These are phyloP conservation scores for Collybia sp. DNA, from an alignment of 768 basidiomycete genomes.

Conservation along the genomic window DNA sequence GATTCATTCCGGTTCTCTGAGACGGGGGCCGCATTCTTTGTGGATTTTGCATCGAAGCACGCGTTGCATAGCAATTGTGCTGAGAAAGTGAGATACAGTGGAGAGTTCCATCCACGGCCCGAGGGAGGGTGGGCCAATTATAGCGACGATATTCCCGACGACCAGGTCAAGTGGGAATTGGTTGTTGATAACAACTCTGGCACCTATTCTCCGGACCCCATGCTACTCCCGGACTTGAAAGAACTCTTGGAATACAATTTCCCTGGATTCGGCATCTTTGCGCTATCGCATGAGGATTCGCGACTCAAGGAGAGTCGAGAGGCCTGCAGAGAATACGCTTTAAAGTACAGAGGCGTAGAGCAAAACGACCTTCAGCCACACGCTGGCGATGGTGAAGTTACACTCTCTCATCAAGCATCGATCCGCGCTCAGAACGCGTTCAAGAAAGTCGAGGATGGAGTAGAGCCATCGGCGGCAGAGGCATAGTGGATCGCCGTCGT, in stretches of 20 bases:
- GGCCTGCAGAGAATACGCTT: constrained; percentile 63
- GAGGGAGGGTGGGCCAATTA: constrained; percentile 65
- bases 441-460: constrained; percentile 2
- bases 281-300: constrained; percentile 52
- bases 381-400: constrained; percentile 47
- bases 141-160: constrained; percentile 47
- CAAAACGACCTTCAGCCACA: constrained; percentile 64
- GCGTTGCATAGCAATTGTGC: constrained; percentile 78
- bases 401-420: constrained; percentile 31
- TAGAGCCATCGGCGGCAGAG: neutral
- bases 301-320: constrained; percentile 54
- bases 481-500: neutral
- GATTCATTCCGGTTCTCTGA: constrained; percentile 80
- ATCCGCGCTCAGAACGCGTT: constrained; percentile 7
- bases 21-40: constrained; percentile 83
- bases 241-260: constrained; percentile 72
- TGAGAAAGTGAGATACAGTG: constrained; percentile 62
- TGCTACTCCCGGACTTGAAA: constrained; percentile 55
- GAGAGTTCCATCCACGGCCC: constrained; percentile 77
- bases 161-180: constrained; percentile 68
- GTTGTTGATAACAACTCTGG: constrained; percentile 86
- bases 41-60: constrained; percentile 84
- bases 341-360: constrained; percentile 52
- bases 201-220: constrained; percentile 73
- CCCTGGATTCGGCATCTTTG: constrained; percentile 51